phyloP scores from a whole-genome alignment of 495 filamentous ascomycete genomes.

The Hypoxylon rickii region DNA sequence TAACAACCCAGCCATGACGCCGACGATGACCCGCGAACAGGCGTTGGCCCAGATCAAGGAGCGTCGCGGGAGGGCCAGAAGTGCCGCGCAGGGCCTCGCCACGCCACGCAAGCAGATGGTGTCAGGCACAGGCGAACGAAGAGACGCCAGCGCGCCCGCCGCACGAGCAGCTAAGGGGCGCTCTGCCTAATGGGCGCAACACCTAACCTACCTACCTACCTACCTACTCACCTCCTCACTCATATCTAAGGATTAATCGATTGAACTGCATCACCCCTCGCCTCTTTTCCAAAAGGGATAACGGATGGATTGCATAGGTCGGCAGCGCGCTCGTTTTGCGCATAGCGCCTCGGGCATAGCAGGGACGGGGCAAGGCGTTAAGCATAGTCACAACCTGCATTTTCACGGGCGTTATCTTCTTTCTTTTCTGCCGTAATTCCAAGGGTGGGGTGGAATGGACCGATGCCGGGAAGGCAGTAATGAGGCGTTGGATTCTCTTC shows the following conservation, averaged over 20 bases:
- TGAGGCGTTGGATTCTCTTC: neutral
- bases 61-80: conserved; percentile 54
- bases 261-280: too few species aligned
- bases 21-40: conserved; percentile 62
- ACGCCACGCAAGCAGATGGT: conserved; percentile 51
- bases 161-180: conserved; percentile 34
- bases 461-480: neutral
- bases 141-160: conserved; percentile 52
- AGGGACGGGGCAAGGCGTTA: too few species aligned
- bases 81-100: conserved; percentile 45
- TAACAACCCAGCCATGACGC: conserved; percentile 54
- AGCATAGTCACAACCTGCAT: too few species aligned
- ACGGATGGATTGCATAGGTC: too few species aligned
- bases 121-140: conserved; percentile 35
- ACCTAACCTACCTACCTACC: neutral
- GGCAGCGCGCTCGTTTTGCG: too few species aligned
- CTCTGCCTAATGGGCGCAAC: conserved; percentile 3
- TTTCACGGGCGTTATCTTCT: too few species aligned
- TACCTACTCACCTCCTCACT: neutral
- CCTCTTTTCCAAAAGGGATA: too few species aligned
- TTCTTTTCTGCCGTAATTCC: too few species aligned
- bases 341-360: too few species aligned
- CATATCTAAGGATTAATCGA: neutral
- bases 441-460: too few species aligned
- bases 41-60: conserved; percentile 61